Evolutionary conservation across 352 stramenopile species (phyloP).

Genomic region (Peronospora tabacina): DNA sequence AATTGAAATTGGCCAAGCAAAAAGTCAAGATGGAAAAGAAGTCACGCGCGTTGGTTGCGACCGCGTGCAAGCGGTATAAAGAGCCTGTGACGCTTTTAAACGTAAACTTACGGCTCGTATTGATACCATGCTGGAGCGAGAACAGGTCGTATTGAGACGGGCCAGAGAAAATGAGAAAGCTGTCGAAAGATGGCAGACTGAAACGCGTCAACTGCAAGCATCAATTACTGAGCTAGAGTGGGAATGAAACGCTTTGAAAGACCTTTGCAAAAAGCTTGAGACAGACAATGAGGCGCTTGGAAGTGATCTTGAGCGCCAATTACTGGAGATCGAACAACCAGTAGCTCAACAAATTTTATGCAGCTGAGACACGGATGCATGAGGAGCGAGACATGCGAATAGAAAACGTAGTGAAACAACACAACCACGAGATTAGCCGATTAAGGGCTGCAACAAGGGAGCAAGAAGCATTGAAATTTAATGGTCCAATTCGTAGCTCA

Average conservation of each 20-base stretch:
- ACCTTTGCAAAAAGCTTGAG: conserved; percentile 22
- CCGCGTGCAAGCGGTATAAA: conserved; percentile 18
- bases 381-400: conserved; percentile 34
- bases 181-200: conserved; percentile 10
- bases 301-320: conserved; percentile 19
- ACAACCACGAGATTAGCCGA: conserved; percentile 31
- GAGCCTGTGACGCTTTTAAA: conserved; percentile 13
- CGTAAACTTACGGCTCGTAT: conserved; percentile 14
- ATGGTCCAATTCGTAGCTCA: conserved; percentile 15
- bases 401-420: conserved; percentile 32
- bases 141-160: conserved; percentile 13
- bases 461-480: conserved; percentile 1
- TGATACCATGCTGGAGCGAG: conserved; percentile 11
- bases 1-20: conserved; percentile 29
- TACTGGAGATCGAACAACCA: conserved; percentile 31
- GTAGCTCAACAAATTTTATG: conserved; percentile 24
- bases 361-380: conserved; percentile 31
- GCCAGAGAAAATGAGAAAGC: conserved; percentile 16
- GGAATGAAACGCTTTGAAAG: conserved; percentile 7
- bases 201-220: conserved; percentile 17
- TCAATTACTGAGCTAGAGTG: conserved; percentile 13
- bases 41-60: conserved; percentile 28
- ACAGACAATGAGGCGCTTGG: conserved; percentile 15
- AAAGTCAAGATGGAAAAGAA: conserved; percentile 57
- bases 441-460: conserved; percentile 15